A percentile compares a stretch with the other conserved stretches of the same genome.
Conservation (phyloP, 768 basidiomycete genomes). For the Pleurotus cornucopiae region DNA sequence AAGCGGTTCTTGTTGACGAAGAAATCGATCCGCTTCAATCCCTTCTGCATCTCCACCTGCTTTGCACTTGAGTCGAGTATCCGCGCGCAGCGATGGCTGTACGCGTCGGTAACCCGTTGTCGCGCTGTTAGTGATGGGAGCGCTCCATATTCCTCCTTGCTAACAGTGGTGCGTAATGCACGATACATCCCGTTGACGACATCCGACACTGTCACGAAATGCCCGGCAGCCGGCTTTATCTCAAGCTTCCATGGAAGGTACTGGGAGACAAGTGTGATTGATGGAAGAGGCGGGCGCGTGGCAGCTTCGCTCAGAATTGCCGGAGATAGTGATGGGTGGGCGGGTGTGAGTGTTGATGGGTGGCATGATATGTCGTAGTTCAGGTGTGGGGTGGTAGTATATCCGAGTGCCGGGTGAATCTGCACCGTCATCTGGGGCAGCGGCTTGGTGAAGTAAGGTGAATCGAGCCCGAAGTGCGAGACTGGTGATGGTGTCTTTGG, state of each 20-base stretch:
- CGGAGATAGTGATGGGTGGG: conserved; percentile 16
- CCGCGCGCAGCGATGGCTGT: conserved; percentile 32
- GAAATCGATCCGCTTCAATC: conserved; percentile 54
- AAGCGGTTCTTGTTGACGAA: conserved; percentile 32
- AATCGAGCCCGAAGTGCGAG: conserved; percentile 18
- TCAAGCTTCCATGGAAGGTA: not conserved
- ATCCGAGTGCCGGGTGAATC: conserved; percentile 40
- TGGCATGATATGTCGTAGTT: conserved; percentile 33
- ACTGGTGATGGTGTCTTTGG: conserved; percentile 32
- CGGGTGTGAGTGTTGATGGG: conserved; percentile 21
- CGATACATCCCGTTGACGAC: conserved; percentile 43
- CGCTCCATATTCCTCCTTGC: conserved; percentile 33
- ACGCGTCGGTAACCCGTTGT: conserved; percentile 36
- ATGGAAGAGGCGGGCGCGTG: conserved; percentile 34
- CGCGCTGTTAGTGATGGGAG: conserved; percentile 27
- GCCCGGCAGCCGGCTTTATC: conserved; percentile 7
- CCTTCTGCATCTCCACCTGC: conserved; percentile 39
- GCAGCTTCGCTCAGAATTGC: conserved; percentile 36
- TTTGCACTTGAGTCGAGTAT: conserved; percentile 23
- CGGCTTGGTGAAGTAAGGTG: conserved; percentile 24
- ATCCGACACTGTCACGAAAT: conserved; percentile 24
- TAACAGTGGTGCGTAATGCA: conserved; percentile 36
- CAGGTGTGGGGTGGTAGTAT: conserved; percentile 29
- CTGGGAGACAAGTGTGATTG: not conserved
- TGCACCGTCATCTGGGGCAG: conserved; percentile 27